Evolutionary conservation across 495 filamentous ascomycete genomes (phyloP).

Genomic region (Lepraria neglecta): DNA sequence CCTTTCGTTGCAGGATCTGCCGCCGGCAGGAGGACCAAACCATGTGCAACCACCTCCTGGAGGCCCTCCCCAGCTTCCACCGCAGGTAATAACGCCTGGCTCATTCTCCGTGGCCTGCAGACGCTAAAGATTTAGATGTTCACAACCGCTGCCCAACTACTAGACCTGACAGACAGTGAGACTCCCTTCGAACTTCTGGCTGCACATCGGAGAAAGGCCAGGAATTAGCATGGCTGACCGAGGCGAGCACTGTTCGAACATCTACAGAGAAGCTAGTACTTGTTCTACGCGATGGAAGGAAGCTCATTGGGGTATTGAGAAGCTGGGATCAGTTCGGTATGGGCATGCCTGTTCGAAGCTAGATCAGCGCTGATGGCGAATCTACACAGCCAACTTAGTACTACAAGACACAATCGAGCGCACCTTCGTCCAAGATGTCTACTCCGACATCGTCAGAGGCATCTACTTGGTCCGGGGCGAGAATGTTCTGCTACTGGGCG

Average conservation of each 20-base stretch:
- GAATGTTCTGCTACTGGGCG: constrained; percentile 84
- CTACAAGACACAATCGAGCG: constrained; percentile 87
- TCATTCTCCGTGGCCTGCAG: constrained; percentile 33
- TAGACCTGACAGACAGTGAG: constrained; percentile 96
- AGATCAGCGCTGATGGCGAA: not conserved
- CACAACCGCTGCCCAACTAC: constrained; percentile 87
- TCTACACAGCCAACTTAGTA: constrained; percentile 72
- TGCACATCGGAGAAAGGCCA: not conserved
- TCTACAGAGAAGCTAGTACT: constrained; percentile 82
- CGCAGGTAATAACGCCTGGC: constrained; percentile 25
- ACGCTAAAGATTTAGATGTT: constrained; percentile 83
- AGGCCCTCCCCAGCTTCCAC: constrained; percentile 48
- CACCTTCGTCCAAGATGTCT: constrained; percentile 64
- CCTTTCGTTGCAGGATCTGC: constrained; percentile 24
- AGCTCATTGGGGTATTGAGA: constrained; percentile 83
- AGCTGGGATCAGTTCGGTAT: constrained; percentile 98
- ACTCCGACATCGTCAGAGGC: constrained; percentile 73
- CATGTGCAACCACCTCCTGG: constrained; percentile 24
- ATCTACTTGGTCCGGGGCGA: constrained; percentile 88
- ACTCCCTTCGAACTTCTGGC: constrained; percentile 9
- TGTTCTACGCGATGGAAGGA: constrained; percentile 83
- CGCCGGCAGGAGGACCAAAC: constrained; percentile 23
- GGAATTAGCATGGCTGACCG: constrained; percentile 13
- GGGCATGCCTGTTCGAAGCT: constrained; percentile 20
- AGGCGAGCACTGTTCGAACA: constrained; percentile 13